Evolutionary conservation across 2,329 filamentous ascomycete species (phyloP).

Genomic region (Clarireedia paspali): DNA sequence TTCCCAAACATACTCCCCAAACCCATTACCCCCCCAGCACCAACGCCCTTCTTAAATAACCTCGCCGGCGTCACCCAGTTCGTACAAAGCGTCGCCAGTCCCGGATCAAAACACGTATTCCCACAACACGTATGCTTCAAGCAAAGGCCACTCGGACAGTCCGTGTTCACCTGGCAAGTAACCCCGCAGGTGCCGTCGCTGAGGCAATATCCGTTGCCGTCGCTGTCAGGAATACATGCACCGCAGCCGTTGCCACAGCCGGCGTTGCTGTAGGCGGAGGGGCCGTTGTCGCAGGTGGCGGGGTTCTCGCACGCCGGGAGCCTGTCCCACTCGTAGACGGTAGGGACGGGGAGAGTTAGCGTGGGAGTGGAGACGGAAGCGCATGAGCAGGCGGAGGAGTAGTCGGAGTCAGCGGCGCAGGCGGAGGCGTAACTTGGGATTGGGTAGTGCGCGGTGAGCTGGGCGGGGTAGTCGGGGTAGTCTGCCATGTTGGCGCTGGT

Average conservation of each 20-base stretch:
- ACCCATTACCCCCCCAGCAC: neutral
- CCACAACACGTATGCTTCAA: neutral
- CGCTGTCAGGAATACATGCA: neutral
- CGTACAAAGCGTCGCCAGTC: neutral
- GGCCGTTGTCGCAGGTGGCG: neutral
- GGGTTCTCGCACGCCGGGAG: slow-evolving; percentile 1
- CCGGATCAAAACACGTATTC: neutral
- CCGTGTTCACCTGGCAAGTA: neutral
- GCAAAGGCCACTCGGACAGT: slow-evolving; percentile 4
- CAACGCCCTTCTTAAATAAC: neutral
- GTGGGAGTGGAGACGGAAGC: neutral
- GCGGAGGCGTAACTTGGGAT: slow-evolving; percentile 6
- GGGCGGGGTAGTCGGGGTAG: neutral
- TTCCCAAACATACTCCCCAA: neutral
- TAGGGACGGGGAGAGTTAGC: neutral
- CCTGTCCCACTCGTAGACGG: neutral
- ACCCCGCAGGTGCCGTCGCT: neutral
- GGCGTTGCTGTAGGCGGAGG: neutral
- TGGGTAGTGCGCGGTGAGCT: neutral
- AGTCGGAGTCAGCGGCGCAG: neutral
- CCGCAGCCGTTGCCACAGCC: slow-evolving; percentile 1
- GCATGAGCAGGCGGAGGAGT: slow-evolving; percentile 7
- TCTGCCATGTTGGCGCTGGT: slow-evolving; percentile 1
- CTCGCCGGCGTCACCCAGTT: neutral
- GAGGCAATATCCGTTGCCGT: slow-evolving; percentile 1